Evolutionary conservation across 768 basidiomycete species (phyloP).

Genomic region (Calocybe cyanea): DNA sequence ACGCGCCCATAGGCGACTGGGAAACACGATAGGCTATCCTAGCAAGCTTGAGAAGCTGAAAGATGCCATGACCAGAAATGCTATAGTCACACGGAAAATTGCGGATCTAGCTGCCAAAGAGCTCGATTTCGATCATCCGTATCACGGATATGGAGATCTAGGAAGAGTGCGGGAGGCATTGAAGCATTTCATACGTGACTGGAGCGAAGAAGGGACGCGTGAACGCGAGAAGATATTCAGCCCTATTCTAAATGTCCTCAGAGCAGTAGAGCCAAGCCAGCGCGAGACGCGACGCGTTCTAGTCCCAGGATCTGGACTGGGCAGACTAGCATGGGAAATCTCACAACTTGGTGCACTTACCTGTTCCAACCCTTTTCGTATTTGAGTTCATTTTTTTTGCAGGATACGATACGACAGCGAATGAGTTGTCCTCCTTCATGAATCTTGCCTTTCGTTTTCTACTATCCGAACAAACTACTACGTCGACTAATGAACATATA

Average conservation of each 20-base stretch:
- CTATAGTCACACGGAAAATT: conserved; percentile 35
- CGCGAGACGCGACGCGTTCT: conserved; percentile 41
- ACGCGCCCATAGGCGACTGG: conserved; percentile 44
- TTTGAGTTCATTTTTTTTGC: neutral
- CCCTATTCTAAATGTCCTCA: conserved; percentile 52
- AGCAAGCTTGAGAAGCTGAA: conserved; percentile 45
- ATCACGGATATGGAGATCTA: conserved; percentile 30
- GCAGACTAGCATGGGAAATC: conserved; percentile 67
- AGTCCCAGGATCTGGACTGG: conserved; percentile 62
- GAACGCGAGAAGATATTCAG: conserved; percentile 56
- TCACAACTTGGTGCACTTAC: conserved; percentile 46
- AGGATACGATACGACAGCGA: conserved; percentile 58
- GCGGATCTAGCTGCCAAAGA: conserved; percentile 31
- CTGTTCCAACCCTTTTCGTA: neutral
- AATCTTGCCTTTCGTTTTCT: conserved; percentile 57
- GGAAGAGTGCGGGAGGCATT: conserved; percentile 53
- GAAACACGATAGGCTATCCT: conserved; percentile 50
- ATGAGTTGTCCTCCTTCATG: conserved; percentile 67
- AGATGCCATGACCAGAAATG: conserved; percentile 36
- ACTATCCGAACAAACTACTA: conserved; percentile 43
- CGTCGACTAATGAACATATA: conserved; percentile 39
- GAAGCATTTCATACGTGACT: conserved; percentile 70
- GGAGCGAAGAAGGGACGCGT: conserved; percentile 52
- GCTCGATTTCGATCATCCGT: conserved; percentile 18
- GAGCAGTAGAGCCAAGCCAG: conserved; percentile 21